phyloP scores from a whole-genome alignment of 2,329 filamentous ascomycete genomes.

The Berkeleyomyces basicola region DNA sequence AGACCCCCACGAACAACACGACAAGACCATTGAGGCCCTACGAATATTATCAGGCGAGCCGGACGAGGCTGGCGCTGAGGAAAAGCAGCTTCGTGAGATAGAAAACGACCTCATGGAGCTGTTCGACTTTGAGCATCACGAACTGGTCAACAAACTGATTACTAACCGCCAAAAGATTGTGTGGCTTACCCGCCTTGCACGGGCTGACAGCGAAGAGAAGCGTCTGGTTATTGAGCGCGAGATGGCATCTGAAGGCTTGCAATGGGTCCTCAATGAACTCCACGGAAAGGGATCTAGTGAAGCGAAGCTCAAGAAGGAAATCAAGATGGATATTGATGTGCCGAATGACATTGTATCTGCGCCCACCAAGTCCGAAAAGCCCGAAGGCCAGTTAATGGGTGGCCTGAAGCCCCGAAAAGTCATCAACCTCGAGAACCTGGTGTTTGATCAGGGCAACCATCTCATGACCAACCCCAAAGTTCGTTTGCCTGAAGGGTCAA shows the following conservation, averaged over 20 bases:
- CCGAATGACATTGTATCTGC: conserved; percentile 35
- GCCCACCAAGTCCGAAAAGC: conserved; percentile 34
- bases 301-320: conserved; percentile 52
- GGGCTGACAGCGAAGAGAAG: conserved; percentile 63
- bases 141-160: conserved; percentile 79
- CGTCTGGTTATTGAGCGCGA: conserved; percentile 68
- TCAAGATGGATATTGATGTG: conserved; percentile 89
- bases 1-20: conserved; percentile 83
- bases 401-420: conserved; percentile 72
- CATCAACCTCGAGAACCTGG: conserved; percentile 87
- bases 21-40: conserved; percentile 75
- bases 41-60: conserved; percentile 64
- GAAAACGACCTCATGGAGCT: conserved; percentile 98
- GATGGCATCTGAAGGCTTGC: conserved; percentile 77
- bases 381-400: conserved; percentile 56
- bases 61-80: conserved; percentile 55
- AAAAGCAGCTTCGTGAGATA: conserved; percentile 76
- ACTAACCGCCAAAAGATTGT: conserved; percentile 86
- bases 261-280: conserved; percentile 76
- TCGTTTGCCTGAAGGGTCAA: conserved; percentile 81
- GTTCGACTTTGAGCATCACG: conserved; percentile 92
- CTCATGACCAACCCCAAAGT: conserved; percentile 99
- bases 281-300: conserved; percentile 51
- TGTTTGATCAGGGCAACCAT: conserved; percentile 97
- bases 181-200: conserved; percentile 80